Conservation (phyloP, 2,329 filamentous ascomycete species). For the Pseudogymnoascus sp. region DNA sequence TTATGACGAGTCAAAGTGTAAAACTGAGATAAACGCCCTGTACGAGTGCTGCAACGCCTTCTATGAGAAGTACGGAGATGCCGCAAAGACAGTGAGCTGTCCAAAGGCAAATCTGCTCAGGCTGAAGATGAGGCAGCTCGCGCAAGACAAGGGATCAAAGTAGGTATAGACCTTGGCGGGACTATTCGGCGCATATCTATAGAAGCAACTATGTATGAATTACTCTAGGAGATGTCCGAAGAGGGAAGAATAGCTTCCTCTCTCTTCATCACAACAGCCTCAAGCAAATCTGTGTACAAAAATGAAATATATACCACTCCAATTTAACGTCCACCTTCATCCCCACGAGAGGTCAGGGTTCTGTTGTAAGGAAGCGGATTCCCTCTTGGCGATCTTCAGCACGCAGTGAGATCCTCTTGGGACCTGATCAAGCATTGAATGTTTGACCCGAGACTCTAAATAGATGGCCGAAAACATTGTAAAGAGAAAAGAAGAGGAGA, state of each 20-base stretch:
- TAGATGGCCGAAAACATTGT: conserved; percentile 82
- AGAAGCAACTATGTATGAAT: not conserved
- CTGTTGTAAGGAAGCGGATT: conserved; percentile 61
- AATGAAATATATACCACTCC: conserved; percentile 34
- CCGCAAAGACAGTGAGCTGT: conserved; percentile 71
- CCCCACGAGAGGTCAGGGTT: conserved; percentile 52
- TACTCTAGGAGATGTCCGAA: not conserved
- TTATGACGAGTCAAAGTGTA: conserved; percentile 80
- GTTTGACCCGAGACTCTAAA: conserved; percentile 99
- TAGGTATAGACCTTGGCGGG: not conserved
- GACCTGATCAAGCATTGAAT: conserved; percentile 90
- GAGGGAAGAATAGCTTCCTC: not conserved
- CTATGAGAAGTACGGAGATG: conserved; percentile 69
- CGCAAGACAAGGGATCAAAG: conserved; percentile 23
- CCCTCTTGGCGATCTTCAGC: conserved; percentile 96
- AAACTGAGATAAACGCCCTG: conserved; percentile 66
- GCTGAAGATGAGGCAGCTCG: conserved; percentile 71
- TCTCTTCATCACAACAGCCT: not conserved
- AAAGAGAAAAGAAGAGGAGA: conserved; percentile 36
- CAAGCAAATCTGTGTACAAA: conserved; percentile 9
- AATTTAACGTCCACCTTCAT: conserved; percentile 45
- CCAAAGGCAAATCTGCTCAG: conserved; percentile 71
- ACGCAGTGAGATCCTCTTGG: conserved; percentile 72
- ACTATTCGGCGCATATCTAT: not conserved
- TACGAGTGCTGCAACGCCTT: conserved; percentile 92